Evolutionary conservation across 768 basidiomycete species (phyloP).

Genomic region (Artomyces pyxidatus): DNA sequence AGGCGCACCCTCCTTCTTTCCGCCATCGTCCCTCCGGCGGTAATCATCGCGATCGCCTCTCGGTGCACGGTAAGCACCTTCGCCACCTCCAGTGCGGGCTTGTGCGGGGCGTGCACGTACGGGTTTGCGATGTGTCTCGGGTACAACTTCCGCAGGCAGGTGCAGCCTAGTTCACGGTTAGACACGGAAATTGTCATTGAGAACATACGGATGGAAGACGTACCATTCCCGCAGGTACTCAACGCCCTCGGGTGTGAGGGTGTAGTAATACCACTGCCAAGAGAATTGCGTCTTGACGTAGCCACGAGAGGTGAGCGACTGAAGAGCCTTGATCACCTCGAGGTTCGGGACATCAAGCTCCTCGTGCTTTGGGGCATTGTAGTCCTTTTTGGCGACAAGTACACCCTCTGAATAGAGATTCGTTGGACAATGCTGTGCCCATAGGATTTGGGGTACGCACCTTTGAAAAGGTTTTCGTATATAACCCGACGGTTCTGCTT

Average conservation of each 20-base stretch:
- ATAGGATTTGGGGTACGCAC: constrained; percentile 36
- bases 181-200: neutral
- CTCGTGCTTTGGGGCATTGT: constrained; percentile 94
- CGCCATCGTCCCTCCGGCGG: constrained; percentile 34
- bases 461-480: constrained; percentile 99
- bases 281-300: constrained; percentile 99
- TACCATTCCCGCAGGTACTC: constrained; percentile 92
- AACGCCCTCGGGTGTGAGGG: constrained; percentile 93
- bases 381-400: constrained; percentile 98
- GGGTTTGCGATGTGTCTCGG: constrained; percentile 95
- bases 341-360: constrained; percentile 66
- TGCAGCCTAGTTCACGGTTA: constrained; percentile 55
- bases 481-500: constrained; percentile 93
- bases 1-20: constrained; percentile 84
- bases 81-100: constrained; percentile 61
- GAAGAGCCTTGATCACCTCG: constrained; percentile 65
- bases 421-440: neutral
- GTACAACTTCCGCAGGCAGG: constrained; percentile 93
- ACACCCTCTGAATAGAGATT: constrained; percentile 71
- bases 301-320: constrained; percentile 62
- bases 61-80: constrained; percentile 82
- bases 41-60: constrained; percentile 89
- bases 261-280: constrained; percentile 99
- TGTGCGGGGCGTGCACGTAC: constrained; percentile 79
- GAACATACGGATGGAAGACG: constrained; percentile 15